A percentile compares a stretch with the other conserved stretches of the same genome.
Evolutionary conservation across 176 grass and related monocot genomes (phyloP).

Genomic region (Musa itinerans): DNA sequence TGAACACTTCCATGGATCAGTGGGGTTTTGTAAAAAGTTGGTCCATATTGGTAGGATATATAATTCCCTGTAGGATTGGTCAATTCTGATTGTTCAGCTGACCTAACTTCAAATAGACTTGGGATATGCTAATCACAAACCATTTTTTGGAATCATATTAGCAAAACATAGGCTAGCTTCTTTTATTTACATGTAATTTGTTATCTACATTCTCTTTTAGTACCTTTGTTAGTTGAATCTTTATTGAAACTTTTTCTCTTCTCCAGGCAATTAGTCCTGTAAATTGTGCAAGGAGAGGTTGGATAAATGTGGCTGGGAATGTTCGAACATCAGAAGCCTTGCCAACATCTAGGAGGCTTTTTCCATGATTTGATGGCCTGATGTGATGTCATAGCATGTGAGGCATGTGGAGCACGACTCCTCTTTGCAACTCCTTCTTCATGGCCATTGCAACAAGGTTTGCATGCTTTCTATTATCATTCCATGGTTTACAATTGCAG

Average conservation of each 20-base stretch:
- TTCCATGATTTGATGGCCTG: no score
- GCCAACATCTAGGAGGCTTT: no score
- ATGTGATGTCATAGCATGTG: conserved; percentile 69
- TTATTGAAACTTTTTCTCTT: background rate
- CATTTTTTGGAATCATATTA: no score
- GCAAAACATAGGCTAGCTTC: background rate
- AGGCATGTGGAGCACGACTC: conserved; percentile 79
- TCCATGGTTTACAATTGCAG: background rate
- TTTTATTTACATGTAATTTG: background rate
- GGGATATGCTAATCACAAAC: no score
- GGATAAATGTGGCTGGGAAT: conserved; percentile 75
- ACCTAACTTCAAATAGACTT: no score
- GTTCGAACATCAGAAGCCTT: conserved; percentile 36
- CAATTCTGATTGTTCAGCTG: no score
- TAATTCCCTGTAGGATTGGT: no score
- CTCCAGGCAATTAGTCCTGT: conserved; percentile 72
- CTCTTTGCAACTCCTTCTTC: conserved; percentile 83
- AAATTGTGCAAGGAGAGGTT: conserved; percentile 93
- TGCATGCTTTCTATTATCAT: background rate
- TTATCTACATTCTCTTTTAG: background rate
- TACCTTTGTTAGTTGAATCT: background rate
- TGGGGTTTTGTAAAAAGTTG: no score
- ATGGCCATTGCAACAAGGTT: conserved; percentile 80
- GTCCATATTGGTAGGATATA: no score
- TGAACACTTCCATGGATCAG: no score